A percentile compares a stretch with the other conserved stretches of the same genome.
These are phyloP conservation scores for Mucor indicus DNA, from an alignment of 371 early-diverging fungal species.

Conservation along the genomic window DNA sequence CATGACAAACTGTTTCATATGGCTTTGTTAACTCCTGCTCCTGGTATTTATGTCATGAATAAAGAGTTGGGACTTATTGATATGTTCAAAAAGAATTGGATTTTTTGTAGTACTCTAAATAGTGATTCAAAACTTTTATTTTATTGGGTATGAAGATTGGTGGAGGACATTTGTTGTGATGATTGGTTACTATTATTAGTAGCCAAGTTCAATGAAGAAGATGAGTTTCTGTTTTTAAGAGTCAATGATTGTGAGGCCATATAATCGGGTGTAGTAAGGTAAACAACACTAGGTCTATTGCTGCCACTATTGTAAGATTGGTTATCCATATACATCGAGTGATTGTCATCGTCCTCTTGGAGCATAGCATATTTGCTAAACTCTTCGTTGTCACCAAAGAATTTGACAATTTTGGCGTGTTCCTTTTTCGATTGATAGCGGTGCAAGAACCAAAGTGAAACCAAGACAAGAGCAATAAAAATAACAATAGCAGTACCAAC, in stretches of 20 bases:
- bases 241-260: conserved; percentile 11
- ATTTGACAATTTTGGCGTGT: conserved; percentile 34
- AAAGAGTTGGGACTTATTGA: too few relatives aligned
- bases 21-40: too few relatives aligned
- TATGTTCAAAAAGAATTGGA: too few relatives aligned
- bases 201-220: too few relatives aligned
- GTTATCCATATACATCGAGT: neutral
- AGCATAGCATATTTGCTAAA: conserved; percentile 42
- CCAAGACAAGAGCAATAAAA: conserved; percentile 30
- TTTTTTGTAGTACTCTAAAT: too few relatives aligned
- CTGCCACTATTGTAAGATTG: neutral
- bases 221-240: too few relatives aligned
- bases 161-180: too few relatives aligned
- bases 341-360: conserved; percentile 15
- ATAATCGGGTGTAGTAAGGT: conserved; percentile 21
- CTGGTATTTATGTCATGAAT: too few relatives aligned
- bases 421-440: conserved; percentile 46
- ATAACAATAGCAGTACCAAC: conserved; percentile 29
- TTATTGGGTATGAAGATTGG: too few relatives aligned
- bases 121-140: too few relatives aligned
- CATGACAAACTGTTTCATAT: too few relatives aligned
- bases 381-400: conserved; percentile 45
- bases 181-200: too few relatives aligned
- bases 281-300: conserved; percentile 7
- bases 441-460: conserved; percentile 39